A percentile compares a stretch with the other conserved stretches of the same genome.
phyloP scores from a whole-genome alignment of 169 alveolate genomes.

The Plasmodium reichenowi region DNA sequence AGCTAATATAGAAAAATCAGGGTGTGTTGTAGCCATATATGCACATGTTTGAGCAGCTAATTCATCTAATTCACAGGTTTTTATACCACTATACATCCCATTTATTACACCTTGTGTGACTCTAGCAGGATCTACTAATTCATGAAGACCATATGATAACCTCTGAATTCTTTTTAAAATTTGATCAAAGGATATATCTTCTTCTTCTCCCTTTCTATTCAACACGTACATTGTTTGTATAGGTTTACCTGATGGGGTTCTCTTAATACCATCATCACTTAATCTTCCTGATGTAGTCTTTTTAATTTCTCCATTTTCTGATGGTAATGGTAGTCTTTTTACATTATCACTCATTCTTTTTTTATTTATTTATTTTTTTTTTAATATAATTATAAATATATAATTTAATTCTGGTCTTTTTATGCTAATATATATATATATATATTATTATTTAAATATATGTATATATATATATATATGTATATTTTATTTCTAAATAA shows the following conservation, averaged over 20 bases:
- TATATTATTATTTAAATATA: background rate
- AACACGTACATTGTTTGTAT: conserved; percentile 87
- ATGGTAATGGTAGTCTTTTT: conserved; percentile 21
- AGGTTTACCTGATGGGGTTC: conserved; percentile 75
- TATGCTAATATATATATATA: background rate
- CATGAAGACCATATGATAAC: conserved; percentile 89
- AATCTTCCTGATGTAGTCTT: conserved; percentile 26
- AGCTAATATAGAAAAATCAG: conserved; percentile 97
- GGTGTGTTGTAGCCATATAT: conserved; percentile 98
- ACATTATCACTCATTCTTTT: conserved; percentile 18
- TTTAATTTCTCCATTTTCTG: conserved; percentile 24
- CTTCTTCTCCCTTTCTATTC: conserved; percentile 89
- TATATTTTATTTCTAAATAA: background rate
- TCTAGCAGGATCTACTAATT: conserved; percentile 91
- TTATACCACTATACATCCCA: conserved; percentile 95
- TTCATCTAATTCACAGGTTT: conserved; percentile 95
- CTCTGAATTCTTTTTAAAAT: conserved; percentile 86
- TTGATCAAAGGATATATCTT: conserved; percentile 89
- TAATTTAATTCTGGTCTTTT: background rate
- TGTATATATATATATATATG: background rate
- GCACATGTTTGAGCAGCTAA: conserved; percentile 99
- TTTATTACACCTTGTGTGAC: conserved; percentile 92
- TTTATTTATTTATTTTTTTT: background rate
- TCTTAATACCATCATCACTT: conserved; percentile 64
- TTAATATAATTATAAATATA: background rate